A percentile compares a stretch with the other conserved stretches of the same genome.
Conservation (phyloP, 1,284 basidiomycete species). For the Pulchroboletus neoregius region DNA sequence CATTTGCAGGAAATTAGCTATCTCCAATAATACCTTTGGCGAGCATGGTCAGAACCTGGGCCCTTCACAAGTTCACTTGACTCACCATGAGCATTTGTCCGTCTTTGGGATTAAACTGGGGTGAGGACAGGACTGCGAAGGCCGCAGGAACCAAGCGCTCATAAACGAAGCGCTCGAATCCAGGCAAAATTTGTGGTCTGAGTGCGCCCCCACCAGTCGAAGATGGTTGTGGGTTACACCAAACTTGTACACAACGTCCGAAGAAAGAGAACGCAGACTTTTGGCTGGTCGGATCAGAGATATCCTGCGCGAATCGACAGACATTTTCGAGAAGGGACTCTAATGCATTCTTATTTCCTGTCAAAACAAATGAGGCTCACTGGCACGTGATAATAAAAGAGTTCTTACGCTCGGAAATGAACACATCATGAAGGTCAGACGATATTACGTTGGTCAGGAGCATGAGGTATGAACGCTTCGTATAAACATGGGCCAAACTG, state of each 20-base stretch:
- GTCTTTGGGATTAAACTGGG: conserved; percentile 85
- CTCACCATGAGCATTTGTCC: conserved; percentile 80
- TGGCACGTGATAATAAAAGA: conserved; percentile 1
- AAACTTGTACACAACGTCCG: conserved; percentile 70
- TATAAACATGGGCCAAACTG: conserved; percentile 75
- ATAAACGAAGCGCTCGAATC: conserved; percentile 93
- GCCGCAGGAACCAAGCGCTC: conserved; percentile 80
- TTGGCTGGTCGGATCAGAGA: conserved; percentile 71
- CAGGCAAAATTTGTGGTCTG: conserved; percentile 60
- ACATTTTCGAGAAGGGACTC: conserved; percentile 70
- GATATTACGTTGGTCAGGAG: conserved; percentile 83
- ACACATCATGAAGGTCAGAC: conserved; percentile 78
- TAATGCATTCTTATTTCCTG: conserved; percentile 81
- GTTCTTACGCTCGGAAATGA: conserved; percentile 80
- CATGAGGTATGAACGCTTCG: conserved; percentile 86
- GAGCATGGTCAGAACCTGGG: conserved; percentile 1
- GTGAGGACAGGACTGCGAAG: conserved; percentile 78
- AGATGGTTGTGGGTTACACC: conserved; percentile 58
- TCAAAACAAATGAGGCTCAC: conserved; percentile 11
- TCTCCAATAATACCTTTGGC: conserved; percentile 81
- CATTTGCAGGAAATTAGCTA: conserved; percentile 79
- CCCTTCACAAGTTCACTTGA: conserved; percentile 1
- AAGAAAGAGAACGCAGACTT: conserved; percentile 84
- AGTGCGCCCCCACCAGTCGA: conserved; percentile 39
- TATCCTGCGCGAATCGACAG: conserved; percentile 72